Conservation (phyloP, 495 filamentous ascomycete species). For the Cryomyces minteri region DNA sequence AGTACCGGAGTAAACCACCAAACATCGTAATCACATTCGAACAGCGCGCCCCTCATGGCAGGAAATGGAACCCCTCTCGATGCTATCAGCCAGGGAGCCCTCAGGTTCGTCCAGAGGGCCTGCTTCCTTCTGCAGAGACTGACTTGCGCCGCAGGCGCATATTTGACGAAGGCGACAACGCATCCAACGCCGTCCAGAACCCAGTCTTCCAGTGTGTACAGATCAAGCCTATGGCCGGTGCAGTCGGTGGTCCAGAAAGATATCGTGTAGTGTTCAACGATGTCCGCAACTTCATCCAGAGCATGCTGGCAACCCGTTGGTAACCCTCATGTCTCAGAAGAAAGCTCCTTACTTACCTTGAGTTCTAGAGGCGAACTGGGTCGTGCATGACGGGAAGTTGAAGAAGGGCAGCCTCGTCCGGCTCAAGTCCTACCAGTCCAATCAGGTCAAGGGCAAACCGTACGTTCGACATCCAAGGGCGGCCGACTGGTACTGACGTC, state of each 20-base stretch:
- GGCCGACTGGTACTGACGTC: slow-evolving; percentile 4
- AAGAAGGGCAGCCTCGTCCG: slow-evolving; percentile 68
- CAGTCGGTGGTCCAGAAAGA: slow-evolving; percentile 46
- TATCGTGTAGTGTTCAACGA: slow-evolving; percentile 92
- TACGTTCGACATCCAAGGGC: slow-evolving; percentile 20
- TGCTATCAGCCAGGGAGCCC: slow-evolving; percentile 25
- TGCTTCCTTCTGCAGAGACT: neutral
- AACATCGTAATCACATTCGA: too few species aligned
- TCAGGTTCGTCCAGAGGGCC: slow-evolving; percentile 20
- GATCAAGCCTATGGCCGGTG: slow-evolving; percentile 62
- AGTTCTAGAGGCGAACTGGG: slow-evolving; percentile 46
- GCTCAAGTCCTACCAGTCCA: slow-evolving; percentile 63
- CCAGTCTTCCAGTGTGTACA: slow-evolving; percentile 91
- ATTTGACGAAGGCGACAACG: slow-evolving; percentile 29
- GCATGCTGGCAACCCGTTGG: slow-evolving; percentile 79
- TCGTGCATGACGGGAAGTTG: slow-evolving; percentile 57
- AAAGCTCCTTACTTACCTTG: neutral
- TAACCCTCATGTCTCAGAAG: slow-evolving; percentile 1
- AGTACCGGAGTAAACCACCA: too few species aligned
- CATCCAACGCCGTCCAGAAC: slow-evolving; percentile 21
- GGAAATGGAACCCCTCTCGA: slow-evolving; percentile 24
- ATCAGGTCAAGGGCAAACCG: slow-evolving; percentile 82
- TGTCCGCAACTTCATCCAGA: slow-evolving; percentile 84
- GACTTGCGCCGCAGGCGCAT: slow-evolving; percentile 35
- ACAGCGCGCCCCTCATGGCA: slow-evolving; percentile 18